phyloP scores from a whole-genome alignment of 345 rosid species.

The Lagerstroemia speciosa region DNA sequence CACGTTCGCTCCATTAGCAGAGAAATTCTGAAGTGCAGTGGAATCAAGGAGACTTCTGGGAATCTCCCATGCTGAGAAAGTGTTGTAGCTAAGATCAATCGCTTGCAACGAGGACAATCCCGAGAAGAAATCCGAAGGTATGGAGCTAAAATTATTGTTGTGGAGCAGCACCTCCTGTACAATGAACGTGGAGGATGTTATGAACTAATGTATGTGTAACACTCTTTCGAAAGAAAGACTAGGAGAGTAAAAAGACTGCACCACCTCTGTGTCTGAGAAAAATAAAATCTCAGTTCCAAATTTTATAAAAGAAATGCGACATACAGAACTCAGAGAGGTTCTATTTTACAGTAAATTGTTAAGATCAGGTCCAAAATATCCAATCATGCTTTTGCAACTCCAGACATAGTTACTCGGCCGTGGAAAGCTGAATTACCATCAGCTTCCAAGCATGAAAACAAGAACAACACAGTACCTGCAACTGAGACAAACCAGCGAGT shows the following conservation, averaged over 20 bases:
- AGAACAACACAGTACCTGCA: slow-evolving; percentile 15
- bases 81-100: slow-evolving; percentile 36
- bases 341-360: background rate
- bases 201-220: background rate
- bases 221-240: background rate
- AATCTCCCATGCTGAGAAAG: slow-evolving; percentile 40
- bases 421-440: background rate
- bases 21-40: slow-evolving; percentile 32
- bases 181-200: background rate
- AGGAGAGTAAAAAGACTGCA: background rate
- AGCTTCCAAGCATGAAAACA: background rate
- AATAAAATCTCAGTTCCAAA: background rate
- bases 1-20: slow-evolving; percentile 35
- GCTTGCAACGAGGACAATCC: slow-evolving; percentile 37
- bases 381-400: background rate
- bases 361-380: background rate
- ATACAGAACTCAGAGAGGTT: background rate
- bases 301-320: background rate
- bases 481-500: slow-evolving; percentile 34
- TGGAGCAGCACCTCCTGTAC: slow-evolving; percentile 13
- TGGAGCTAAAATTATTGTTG: slow-evolving; percentile 35
- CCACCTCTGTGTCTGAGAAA: background rate
- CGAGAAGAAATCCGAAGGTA: slow-evolving; percentile 50
- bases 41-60: slow-evolving; percentile 40
- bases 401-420: background rate